Evolutionary conservation across 2,329 filamentous ascomycete genomes (phyloP), one percentile per base, ranked within the genome.

Genomic region (Colletotrichum endophyticum): DNA sequence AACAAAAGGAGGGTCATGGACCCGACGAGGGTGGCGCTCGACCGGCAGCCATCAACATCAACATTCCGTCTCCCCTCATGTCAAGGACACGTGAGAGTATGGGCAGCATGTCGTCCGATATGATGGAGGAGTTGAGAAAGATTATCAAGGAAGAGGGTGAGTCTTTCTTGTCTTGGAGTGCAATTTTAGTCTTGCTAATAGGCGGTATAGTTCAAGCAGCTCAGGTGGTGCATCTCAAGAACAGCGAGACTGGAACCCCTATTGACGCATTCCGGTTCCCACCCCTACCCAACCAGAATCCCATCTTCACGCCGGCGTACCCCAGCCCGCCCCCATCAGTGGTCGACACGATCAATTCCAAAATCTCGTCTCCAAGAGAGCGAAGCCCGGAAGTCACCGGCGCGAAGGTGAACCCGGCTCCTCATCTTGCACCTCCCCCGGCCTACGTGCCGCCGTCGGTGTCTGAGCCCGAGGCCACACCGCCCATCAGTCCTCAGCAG

Each of bases 61-160:
- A n/a, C n/a, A 64, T 59, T n/a, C 32, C 62, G n/a, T 53, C 44
- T 19, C 16, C 66, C 12, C 34, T 44, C 30, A n/a, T 34, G 36
- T 25, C 67, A 16, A 57, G 44, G 16, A 22, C 77, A 36, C 77
- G 73, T 15, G 53, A 72, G 13, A 74, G 59, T 19, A 63, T 77
- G n/a, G 70, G 59, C 11, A 67, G 36, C 16, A 61, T 79, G 39
- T 69, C 80, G 2, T 75, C 78, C 5, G 72, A 79, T 25, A 70
- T 79, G 49, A 27, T 80, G 39, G 74, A 72, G 15, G 79, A 80
- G 28, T 32, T 81, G 64, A 75, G 77, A n/a, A 79, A 77, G 66
- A 78, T 80, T 16, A 79, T 81, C 61, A 77, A 79, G 32, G 78
- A 80, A 49, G 80, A 81, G 53, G 57, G 77, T 72, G 2, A 57